Conservation (phyloP, 148 eudicot genomes). For the Cornus controversa region DNA sequence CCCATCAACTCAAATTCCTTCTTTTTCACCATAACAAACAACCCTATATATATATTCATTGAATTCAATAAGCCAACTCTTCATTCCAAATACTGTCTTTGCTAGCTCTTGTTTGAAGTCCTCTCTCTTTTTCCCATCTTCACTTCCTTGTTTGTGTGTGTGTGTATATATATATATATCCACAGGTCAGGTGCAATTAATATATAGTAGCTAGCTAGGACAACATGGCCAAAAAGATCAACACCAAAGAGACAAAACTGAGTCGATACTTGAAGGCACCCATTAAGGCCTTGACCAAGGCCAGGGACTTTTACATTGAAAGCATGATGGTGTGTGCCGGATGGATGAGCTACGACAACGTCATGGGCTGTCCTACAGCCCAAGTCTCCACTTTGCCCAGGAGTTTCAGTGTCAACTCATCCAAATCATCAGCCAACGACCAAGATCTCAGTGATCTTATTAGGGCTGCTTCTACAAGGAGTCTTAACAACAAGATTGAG, state of each 20-base stretch:
- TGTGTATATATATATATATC: too few species aligned
- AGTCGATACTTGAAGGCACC: constrained; percentile 30
- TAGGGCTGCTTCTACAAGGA: constrained; percentile 33
- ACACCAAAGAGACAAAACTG: constrained; percentile 16
- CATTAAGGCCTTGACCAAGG: constrained; percentile 25
- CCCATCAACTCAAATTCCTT: neutral
- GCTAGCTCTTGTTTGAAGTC: neutral
- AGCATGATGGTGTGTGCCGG: constrained; percentile 36
- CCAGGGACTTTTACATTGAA: constrained; percentile 34
- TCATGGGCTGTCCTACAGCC: constrained; percentile 34
- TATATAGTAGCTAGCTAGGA: too few species aligned
- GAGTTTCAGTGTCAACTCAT: constrained; percentile 38
- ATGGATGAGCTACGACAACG: constrained; percentile 9
- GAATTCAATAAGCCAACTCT: neutral
- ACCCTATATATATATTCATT: too few species aligned
- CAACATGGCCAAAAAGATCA: constrained; percentile 10
- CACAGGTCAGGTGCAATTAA: too few species aligned
- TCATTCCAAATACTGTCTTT: too few species aligned
- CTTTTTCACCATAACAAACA: neutral
- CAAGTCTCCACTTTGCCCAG: constrained; percentile 30
- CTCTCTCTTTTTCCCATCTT: neutral
- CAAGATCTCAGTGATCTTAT: constrained; percentile 38
- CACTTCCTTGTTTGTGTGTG: neutral
- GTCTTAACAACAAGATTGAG: constrained; percentile 20
- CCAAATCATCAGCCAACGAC: neutral